Conservation (phyloP, 192 early-diverging fungal genomes). For the Phycomyces blakesleeanus region DNA sequence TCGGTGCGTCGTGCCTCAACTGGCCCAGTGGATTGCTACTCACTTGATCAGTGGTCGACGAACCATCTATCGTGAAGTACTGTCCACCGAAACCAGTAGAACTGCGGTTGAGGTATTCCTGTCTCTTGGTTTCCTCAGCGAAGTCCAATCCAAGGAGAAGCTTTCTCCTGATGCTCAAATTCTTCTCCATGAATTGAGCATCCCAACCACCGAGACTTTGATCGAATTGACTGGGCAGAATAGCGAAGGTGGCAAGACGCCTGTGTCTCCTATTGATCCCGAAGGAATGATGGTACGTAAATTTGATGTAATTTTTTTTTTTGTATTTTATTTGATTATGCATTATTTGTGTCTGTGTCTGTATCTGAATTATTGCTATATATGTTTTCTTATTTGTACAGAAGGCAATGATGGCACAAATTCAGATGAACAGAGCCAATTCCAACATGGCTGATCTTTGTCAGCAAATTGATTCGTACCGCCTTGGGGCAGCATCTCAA, state of each 20-base stretch:
- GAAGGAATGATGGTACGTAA: constrained; percentile 35
- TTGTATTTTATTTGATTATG: no score
- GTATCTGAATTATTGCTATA: no score
- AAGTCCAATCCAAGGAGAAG: constrained; percentile 28
- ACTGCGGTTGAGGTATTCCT: constrained; percentile 34
- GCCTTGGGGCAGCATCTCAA: constrained; percentile 26
- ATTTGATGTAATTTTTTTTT: no score
- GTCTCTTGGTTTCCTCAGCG: constrained; percentile 29
- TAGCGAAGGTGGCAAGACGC: constrained; percentile 28
- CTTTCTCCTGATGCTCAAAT: constrained; percentile 34
- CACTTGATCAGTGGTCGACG: constrained; percentile 36
- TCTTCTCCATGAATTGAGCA: constrained; percentile 30
- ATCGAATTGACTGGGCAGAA: constrained; percentile 37
- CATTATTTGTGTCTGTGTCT: no score
- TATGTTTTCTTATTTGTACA: constrained; percentile 7
- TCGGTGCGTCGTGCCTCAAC: constrained; percentile 32
- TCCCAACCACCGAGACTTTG: constrained; percentile 30
- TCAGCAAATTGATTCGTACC: constrained; percentile 36
- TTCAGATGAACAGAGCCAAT: constrained; percentile 40
- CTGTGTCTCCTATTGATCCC: constrained; percentile 32
- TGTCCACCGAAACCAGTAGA: constrained; percentile 33
- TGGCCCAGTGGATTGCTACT: constrained; percentile 39
- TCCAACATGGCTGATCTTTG: constrained; percentile 38
- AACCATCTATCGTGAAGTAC: constrained; percentile 37
- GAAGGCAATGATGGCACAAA: constrained; percentile 39